Evolutionary conservation across 2,329 filamentous ascomycete genomes (phyloP).

Genomic region (Monilinia vaccinii-corymbosi): DNA sequence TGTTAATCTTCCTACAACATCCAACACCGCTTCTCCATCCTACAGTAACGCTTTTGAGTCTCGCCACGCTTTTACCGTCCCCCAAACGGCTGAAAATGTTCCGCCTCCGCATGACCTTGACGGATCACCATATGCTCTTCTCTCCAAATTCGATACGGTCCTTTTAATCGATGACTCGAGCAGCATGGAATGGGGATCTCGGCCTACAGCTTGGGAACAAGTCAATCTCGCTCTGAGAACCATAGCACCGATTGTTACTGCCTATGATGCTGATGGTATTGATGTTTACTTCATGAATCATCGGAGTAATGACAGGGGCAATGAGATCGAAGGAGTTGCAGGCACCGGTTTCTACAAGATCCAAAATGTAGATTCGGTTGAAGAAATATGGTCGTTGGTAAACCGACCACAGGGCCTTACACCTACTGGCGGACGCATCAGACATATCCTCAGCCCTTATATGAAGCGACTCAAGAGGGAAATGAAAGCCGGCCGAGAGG

Average conservation of each 20-base stretch:
- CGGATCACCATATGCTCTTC: slow-evolving; percentile 55
- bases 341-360: slow-evolving; percentile 57
- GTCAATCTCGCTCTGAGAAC: slow-evolving; percentile 58
- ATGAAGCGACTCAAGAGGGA: slow-evolving; percentile 43
- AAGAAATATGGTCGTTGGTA: slow-evolving; percentile 61
- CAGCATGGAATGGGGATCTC: slow-evolving; percentile 53
- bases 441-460: slow-evolving; percentile 66
- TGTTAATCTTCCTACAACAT: neutral
- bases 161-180: slow-evolving; percentile 90
- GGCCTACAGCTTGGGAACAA: slow-evolving; percentile 57
- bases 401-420: slow-evolving; percentile 55
- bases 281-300: slow-evolving; percentile 90
- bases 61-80: neutral
- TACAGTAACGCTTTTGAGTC: neutral
- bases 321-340: slow-evolving; percentile 30
- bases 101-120: neutral
- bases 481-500: slow-evolving; percentile 29
- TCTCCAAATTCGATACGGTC: slow-evolving; percentile 72
- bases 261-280: slow-evolving; percentile 73
- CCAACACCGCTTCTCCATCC: neutral
- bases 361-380: slow-evolving; percentile 46
- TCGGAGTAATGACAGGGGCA: slow-evolving; percentile 32
- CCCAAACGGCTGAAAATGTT: neutral
- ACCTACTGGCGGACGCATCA: slow-evolving; percentile 63
- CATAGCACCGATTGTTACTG: slow-evolving; percentile 75